phyloP scores from a whole-genome alignment of 768 basidiomycete genomes.

The Boletus reticuloceps region DNA sequence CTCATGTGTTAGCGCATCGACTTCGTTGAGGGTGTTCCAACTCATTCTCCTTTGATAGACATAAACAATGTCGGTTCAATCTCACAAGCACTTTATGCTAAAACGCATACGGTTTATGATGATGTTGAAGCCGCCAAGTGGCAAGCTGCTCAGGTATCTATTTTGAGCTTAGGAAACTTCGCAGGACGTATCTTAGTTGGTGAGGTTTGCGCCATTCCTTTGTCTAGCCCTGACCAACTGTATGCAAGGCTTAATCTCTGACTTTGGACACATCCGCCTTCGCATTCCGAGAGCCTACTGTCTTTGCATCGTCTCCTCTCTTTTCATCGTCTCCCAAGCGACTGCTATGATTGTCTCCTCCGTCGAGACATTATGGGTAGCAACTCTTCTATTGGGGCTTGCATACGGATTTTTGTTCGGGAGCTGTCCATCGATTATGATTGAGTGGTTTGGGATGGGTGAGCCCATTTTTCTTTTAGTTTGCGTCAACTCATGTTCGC shows the following conservation, averaged over 20 bases:
- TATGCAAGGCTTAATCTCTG: conserved; percentile 61
- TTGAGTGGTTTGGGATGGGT: conserved; percentile 92
- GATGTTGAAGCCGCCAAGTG: conserved; percentile 63
- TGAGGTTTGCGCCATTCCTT: conserved; percentile 20
- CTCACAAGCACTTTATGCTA: conserved; percentile 63
- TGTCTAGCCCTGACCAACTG: background rate
- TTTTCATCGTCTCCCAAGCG: conserved; percentile 75
- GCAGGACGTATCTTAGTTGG: conserved; percentile 75
- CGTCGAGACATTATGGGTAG: conserved; percentile 61
- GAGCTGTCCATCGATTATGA: conserved; percentile 67
- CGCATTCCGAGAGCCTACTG: conserved; percentile 65
- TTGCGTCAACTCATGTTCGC: background rate
- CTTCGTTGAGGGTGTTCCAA: background rate
- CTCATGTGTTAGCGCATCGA: conserved; percentile 58
- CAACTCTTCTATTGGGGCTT: conserved; percentile 33
- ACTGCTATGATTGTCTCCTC: conserved; percentile 52
- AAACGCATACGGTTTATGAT: conserved; percentile 61
- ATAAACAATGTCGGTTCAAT: conserved; percentile 89
- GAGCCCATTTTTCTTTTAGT: conserved; percentile 30
- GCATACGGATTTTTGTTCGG: conserved; percentile 77
- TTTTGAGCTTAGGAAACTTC: conserved; percentile 80
- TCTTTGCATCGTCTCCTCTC: conserved; percentile 59
- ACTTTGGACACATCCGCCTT: conserved; percentile 56
- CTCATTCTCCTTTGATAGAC: conserved; percentile 37
- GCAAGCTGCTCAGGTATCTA: conserved; percentile 85